Evolutionary conservation across 495 filamentous ascomycete genomes (phyloP), one percentile per base, ranked within the genome.

Genomic region (Coniosporium apollinis): DNA sequence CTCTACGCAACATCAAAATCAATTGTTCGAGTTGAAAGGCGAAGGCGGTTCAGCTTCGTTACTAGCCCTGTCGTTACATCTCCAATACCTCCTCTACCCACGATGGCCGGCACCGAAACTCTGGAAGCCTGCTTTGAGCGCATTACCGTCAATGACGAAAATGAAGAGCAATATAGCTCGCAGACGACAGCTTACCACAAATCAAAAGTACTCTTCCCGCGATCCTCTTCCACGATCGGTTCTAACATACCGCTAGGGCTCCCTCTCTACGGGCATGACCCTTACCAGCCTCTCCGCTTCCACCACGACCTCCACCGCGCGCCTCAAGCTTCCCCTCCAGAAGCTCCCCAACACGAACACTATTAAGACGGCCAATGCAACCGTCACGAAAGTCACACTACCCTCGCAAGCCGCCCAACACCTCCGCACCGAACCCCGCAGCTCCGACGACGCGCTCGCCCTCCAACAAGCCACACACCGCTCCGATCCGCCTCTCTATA

Each of bases 361-460:
- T 3, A 38, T 28, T 43, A 52, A 47, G 28, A 24, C 43, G 7
- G 14, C 43, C 30, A 45, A 10, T 13, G 28, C 37, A 14, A 70
- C 63, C 34, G 57, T 62, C 22, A 63, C 72, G 3, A 65, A 74
- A 25, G 73, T 78, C 38, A 74, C 69, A 3, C 62, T 77, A 26
- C 69, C 74, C 19, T 78, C 75, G 10, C 76, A 79, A 59, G 66
- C 66, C 14, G 68, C 70, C 10, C 74, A 76, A 54, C 44, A 57
- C 47, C 60, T 42, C 36, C 60, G 53, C 38, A 42, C 53, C 43
- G 25, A 51, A 45, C 25, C 42, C 37, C 49, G 49, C 54, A 32
- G 34, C 40, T 43, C 51, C 36, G 62, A 65, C 22, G 58, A 57
- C 16, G 58, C 62, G 1, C 68, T 73, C 42, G 65, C 67, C 28